Evolutionary conservation across 495 filamentous ascomycete species (phyloP).

Genomic region (Penicillium roqueforti): DNA sequence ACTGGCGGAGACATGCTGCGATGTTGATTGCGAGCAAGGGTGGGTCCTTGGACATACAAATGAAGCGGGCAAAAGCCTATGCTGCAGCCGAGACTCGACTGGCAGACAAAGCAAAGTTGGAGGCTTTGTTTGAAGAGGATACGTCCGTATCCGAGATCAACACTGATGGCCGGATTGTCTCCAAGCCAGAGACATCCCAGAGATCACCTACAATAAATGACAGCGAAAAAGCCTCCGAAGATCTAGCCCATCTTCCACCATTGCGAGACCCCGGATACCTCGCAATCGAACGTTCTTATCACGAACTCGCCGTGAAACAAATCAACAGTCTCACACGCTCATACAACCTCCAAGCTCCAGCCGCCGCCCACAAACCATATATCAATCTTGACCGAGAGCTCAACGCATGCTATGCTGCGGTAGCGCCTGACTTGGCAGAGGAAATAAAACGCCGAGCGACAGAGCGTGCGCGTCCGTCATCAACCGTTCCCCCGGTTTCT

Average conservation of each 20-base stretch:
- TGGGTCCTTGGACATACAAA: constrained; percentile 71
- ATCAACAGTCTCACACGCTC: constrained; percentile 78
- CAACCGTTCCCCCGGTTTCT: constrained; percentile 28
- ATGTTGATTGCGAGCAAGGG: constrained; percentile 75
- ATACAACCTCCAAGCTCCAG: constrained; percentile 93
- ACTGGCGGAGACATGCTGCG: constrained; percentile 86
- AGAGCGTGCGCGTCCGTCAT: constrained; percentile 40
- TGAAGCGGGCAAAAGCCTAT: constrained; percentile 65
- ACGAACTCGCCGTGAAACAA: constrained; percentile 69
- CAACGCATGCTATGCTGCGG: constrained; percentile 72
- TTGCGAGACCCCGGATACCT: constrained; percentile 51
- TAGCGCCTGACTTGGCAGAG: constrained; percentile 68
- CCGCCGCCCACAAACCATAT: constrained; percentile 90
- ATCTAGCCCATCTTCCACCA: constrained; percentile 38
- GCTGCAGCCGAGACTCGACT: constrained; percentile 64
- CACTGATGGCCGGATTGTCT: constrained; percentile 26
- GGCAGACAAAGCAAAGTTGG: constrained; percentile 40
- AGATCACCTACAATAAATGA: constrained; percentile 6
- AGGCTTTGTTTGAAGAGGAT: constrained; percentile 38
- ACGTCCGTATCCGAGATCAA: constrained; percentile 17
- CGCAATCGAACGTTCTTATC: constrained; percentile 68
- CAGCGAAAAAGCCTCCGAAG: constrained; percentile 1
- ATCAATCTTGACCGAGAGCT: constrained; percentile 81
- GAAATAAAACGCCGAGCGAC: constrained; percentile 68
- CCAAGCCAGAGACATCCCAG: constrained; percentile 7